These are phyloP conservation scores for Geotrichum klebahnii DNA, from an alignment of 1,139 yeast species.

Conservation along the genomic window DNA sequence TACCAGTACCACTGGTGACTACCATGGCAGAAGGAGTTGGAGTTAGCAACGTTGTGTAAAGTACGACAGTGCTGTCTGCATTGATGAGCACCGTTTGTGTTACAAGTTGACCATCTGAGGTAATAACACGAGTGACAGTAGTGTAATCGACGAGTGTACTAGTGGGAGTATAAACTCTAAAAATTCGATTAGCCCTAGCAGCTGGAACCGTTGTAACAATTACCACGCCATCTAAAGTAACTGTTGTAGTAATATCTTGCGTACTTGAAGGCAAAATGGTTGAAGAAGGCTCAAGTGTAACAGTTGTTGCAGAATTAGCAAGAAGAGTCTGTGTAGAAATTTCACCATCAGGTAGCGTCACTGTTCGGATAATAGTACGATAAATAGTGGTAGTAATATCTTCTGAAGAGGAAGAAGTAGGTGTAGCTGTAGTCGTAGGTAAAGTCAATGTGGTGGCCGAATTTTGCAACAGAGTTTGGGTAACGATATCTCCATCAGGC, in stretches of 20 bases:
- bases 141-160: background rate
- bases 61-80: background rate
- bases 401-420: background rate
- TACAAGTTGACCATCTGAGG: constrained; percentile 1
- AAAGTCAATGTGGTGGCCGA: constrained; percentile 11
- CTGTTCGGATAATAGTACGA: constrained; percentile 1
- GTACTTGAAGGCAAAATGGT: background rate
- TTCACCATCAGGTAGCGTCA: background rate
- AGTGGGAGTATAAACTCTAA: constrained; percentile 6
- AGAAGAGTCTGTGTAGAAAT: constrained; percentile 8
- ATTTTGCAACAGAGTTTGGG: constrained; percentile 11
- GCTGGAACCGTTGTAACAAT: constrained; percentile 6
- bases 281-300: background rate
- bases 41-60: background rate
- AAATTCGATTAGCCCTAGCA: background rate
- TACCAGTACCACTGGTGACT: background rate
- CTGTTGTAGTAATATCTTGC: constrained; percentile 13
- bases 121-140: constrained; percentile 4
- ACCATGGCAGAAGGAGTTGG: background rate
- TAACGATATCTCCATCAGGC: constrained; percentile 7
- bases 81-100: constrained; percentile 13
- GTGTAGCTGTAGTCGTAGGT: background rate
- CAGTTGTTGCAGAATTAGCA: background rate
- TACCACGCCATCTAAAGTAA: constrained; percentile 12
- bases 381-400: constrained; percentile 9